Conservation (phyloP, 148 eudicot species). For the Silene latifolia region DNA sequence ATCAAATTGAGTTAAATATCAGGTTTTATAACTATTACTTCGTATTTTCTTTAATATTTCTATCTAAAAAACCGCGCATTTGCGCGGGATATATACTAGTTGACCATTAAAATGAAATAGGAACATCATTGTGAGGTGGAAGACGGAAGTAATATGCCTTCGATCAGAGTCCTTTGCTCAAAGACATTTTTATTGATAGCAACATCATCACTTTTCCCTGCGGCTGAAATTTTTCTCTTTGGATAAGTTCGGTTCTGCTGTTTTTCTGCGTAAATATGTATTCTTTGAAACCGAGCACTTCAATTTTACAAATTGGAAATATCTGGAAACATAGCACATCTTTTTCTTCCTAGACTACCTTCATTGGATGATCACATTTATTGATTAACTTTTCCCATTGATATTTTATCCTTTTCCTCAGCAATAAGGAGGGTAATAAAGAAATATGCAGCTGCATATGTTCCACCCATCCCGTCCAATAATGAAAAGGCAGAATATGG, state of each 20-base stretch:
- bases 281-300: not conserved
- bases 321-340: not conserved
- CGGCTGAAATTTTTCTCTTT: not conserved
- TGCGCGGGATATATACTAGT: no score
- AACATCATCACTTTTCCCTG: not conserved
- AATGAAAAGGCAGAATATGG: conserved; percentile 70
- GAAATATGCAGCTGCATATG: conserved; percentile 46
- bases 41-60: no score
- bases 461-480: conserved; percentile 58
- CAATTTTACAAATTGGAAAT: conserved; percentile 4
- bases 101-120: no score
- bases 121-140: no score
- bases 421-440: conserved; percentile 62
- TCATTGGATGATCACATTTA: not conserved
- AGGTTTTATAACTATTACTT: no score
- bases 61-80: no score
- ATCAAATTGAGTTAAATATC: no score
- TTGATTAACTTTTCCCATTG: not conserved
- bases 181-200: not conserved
- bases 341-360: not conserved
- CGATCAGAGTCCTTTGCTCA: not conserved
- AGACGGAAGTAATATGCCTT: not conserved
- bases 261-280: not conserved
- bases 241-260: not conserved
- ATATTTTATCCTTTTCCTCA: conserved; percentile 31